Conservation (phyloP, 371 early-diverging fungal genomes). For the Mucor ambiguus region DNA sequence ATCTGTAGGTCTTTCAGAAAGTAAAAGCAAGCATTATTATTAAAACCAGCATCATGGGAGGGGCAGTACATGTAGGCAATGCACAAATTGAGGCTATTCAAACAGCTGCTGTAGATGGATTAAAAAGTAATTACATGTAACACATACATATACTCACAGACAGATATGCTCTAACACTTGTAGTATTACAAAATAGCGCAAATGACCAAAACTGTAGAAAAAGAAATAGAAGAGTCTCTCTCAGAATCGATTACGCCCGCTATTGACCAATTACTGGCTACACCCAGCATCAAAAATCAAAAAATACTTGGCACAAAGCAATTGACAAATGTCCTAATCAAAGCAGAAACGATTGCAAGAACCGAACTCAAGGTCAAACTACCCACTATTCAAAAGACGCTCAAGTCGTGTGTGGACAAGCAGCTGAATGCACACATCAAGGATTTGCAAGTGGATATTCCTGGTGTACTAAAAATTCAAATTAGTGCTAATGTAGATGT, state of each 20-base stretch:
- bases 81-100: constrained; percentile 22
- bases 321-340: constrained; percentile 13
- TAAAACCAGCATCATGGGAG: constrained; percentile 25
- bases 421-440: constrained; percentile 13
- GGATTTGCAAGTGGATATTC: constrained; percentile 13
- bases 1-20: constrained; percentile 15
- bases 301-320: constrained; percentile 20
- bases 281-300: background rate
- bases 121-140: constrained; percentile 16
- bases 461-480: constrained; percentile 16
- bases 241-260: constrained; percentile 1
- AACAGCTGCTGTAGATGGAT: constrained; percentile 22
- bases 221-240: constrained; percentile 7
- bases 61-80: constrained; percentile 21
- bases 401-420: constrained; percentile 15
- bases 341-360: constrained; percentile 21
- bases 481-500: constrained; percentile 18
- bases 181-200: constrained; percentile 2
- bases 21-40: constrained; percentile 12
- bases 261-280: background rate
- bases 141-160: constrained; percentile 23
- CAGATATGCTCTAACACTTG: constrained; percentile 20
- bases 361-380: constrained; percentile 24
- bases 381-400: constrained; percentile 14
- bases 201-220: constrained; percentile 13